These are phyloP conservation scores for Colletotrichum falcatum DNA, from an alignment of 2,329 filamentous ascomycete genomes.

Conservation along the genomic window DNA sequence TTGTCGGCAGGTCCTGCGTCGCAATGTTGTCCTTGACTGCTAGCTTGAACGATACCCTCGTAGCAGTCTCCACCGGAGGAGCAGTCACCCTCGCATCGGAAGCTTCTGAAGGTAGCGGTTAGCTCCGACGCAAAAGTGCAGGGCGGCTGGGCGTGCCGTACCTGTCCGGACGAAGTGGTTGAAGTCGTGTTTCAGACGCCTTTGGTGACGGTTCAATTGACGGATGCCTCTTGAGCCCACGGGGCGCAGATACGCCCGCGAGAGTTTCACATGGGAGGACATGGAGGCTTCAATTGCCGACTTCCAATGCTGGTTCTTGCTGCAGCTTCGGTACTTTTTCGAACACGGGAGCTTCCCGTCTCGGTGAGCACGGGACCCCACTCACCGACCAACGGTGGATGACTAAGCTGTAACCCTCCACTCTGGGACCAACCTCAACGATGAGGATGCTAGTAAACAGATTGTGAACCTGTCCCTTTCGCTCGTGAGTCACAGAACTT, in stretches of 20 bases:
- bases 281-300: conserved; percentile 30
- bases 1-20: conserved; percentile 75
- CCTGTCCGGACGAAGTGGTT: conserved; percentile 40
- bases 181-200: conserved; percentile 19
- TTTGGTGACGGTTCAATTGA: not conserved
- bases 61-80: not conserved
- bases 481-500: no score
- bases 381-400: not conserved
- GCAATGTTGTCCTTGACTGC: conserved; percentile 85
- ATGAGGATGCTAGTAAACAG: not conserved
- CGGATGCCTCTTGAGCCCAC: not conserved
- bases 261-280: conserved; percentile 40
- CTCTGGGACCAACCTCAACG: not conserved
- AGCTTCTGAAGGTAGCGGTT: conserved; percentile 4
- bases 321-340: not conserved
- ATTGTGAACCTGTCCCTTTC: no score
- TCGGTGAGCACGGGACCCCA: conserved; percentile 1
- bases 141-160: conserved; percentile 1
- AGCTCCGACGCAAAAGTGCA: conserved; percentile 6
- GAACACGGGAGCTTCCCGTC: conserved; percentile 3
- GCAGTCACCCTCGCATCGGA: not conserved
- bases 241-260: conserved; percentile 30
- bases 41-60: conserved; percentile 55
- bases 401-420: not conserved
- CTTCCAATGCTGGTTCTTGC: conserved; percentile 13